phyloP scores from a whole-genome alignment of 176 grass and related monocot genomes.

The Poa annua region DNA sequence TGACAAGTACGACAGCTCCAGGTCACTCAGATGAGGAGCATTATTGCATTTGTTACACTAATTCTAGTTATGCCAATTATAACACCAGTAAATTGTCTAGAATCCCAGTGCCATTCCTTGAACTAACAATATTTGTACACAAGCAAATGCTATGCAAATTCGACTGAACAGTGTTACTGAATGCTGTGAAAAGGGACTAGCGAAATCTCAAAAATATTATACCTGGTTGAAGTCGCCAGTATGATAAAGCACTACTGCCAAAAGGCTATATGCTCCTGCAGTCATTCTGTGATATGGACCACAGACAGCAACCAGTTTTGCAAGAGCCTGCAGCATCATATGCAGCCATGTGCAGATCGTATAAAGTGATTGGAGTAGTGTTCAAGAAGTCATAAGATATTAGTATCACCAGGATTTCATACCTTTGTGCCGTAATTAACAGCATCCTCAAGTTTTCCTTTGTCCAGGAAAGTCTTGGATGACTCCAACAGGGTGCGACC shows the following conservation, averaged over 20 bases:
- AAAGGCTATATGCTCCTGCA: slow-evolving; percentile 96
- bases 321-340: slow-evolving; percentile 70
- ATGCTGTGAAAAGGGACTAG: slow-evolving; percentile 18
- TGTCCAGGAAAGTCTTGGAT: slow-evolving; percentile 97
- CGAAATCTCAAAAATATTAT: slow-evolving; percentile 40
- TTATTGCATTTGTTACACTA: slow-evolving; percentile 27
- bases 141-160: slow-evolving; percentile 5
- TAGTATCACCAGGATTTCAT: slow-evolving; percentile 26
- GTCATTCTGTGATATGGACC: slow-evolving; percentile 99
- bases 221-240: slow-evolving; percentile 99
- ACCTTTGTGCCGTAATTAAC: slow-evolving; percentile 94
- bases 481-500: slow-evolving; percentile 93
- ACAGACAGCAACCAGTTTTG: slow-evolving; percentile 98
- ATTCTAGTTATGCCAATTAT: slow-evolving; percentile 11
- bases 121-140: slow-evolving; percentile 33
- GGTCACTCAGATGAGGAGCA: slow-evolving; percentile 15
- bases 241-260: slow-evolving; percentile 99
- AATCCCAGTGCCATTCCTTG: slow-evolving; percentile 22
- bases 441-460: slow-evolving; percentile 99
- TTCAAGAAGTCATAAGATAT: slow-evolving; percentile 23
- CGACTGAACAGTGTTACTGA: slow-evolving; percentile 4
- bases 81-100: slow-evolving; percentile 1
- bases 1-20: slow-evolving; percentile 2
- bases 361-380: neutral
- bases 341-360: slow-evolving; percentile 28